phyloP scores from a whole-genome alignment of 2,329 filamentous ascomycete genomes.

The Penicillium glabrum region DNA sequence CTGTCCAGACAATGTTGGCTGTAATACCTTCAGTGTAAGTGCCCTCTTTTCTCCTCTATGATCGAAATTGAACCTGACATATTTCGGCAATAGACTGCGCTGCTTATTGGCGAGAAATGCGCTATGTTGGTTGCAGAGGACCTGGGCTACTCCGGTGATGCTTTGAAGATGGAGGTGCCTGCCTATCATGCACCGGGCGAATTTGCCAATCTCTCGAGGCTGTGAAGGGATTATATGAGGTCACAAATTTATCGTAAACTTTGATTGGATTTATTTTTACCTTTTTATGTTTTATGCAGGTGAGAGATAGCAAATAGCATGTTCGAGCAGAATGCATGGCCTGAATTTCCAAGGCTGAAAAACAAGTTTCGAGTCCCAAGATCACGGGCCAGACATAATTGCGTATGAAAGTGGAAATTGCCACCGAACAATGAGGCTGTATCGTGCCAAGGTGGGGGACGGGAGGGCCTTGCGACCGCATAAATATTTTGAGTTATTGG shows the following conservation, averaged over 20 bases:
- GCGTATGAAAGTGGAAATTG: too few relatives aligned
- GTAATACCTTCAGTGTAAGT: slow-evolving; percentile 57
- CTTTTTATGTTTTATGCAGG: neutral
- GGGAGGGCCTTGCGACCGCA: too few relatives aligned
- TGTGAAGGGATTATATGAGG: slow-evolving; percentile 12
- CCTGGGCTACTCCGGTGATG: slow-evolving; percentile 69
- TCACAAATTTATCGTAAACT: neutral
- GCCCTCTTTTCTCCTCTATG: neutral
- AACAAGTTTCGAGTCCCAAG: too few relatives aligned
- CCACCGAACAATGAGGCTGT: too few relatives aligned
- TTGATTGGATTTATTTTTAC: neutral
- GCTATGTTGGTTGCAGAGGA: slow-evolving; percentile 71
- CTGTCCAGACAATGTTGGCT: slow-evolving; percentile 76
- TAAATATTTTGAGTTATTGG: too few relatives aligned
- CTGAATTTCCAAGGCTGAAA: neutral
- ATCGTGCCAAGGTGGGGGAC: too few relatives aligned
- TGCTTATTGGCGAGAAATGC: slow-evolving; percentile 75
- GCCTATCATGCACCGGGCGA: slow-evolving; percentile 57
- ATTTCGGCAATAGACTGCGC: slow-evolving; percentile 55
- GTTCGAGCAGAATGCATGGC: neutral
- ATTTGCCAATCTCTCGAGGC: slow-evolving; percentile 30
- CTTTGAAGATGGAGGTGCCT: slow-evolving; percentile 75
- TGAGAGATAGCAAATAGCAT: neutral
- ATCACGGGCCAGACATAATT: too few relatives aligned
- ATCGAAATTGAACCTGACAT: neutral